Evolutionary conservation across 495 filamentous ascomycete species (phyloP).

Genomic region (Aspergillus sclerotiicarbonarius): DNA sequence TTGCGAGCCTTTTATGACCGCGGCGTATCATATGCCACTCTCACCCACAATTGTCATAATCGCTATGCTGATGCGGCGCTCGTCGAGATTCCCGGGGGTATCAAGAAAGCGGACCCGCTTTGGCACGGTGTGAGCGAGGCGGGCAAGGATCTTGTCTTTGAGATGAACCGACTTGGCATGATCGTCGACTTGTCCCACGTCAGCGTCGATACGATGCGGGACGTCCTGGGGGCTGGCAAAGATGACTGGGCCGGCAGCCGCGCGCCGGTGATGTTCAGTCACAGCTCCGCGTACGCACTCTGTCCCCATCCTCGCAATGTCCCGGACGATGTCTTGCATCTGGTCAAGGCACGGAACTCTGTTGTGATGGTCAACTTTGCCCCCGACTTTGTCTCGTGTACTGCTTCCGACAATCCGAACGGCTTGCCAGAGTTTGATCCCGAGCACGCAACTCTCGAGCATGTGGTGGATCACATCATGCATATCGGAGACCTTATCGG

Average conservation of each 20-base stretch:
- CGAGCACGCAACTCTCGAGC: constrained; percentile 67
- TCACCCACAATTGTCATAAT: constrained; percentile 96
- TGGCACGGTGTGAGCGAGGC: constrained; percentile 64
- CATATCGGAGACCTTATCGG: constrained; percentile 57
- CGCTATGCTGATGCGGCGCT: constrained; percentile 83
- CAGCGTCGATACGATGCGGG: constrained; percentile 54
- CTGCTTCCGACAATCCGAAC: constrained; percentile 40
- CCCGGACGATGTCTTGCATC: constrained; percentile 55
- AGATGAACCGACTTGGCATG: constrained; percentile 58
- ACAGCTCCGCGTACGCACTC: constrained; percentile 52
- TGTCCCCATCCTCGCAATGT: constrained; percentile 60
- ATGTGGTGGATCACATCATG: constrained; percentile 68
- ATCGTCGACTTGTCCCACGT: constrained; percentile 56
- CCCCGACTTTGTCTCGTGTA: constrained; percentile 72
- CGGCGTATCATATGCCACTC: constrained; percentile 87
- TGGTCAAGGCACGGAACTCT: constrained; percentile 53
- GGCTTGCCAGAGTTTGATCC: constrained; percentile 51
- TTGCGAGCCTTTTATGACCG: constrained; percentile 71
- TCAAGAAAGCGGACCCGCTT: constrained; percentile 45
- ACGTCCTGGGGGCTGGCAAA: constrained; percentile 49
- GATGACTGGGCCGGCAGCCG: constrained; percentile 42
- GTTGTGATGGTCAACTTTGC: constrained; percentile 63
- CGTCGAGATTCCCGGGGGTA: constrained; percentile 41
- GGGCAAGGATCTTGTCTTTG: constrained; percentile 59
- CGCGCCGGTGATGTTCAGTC: constrained; percentile 58